Conservation (phyloP, 495 filamentous ascomycete species). For the Hyphodiscus hymeniophilus region DNA sequence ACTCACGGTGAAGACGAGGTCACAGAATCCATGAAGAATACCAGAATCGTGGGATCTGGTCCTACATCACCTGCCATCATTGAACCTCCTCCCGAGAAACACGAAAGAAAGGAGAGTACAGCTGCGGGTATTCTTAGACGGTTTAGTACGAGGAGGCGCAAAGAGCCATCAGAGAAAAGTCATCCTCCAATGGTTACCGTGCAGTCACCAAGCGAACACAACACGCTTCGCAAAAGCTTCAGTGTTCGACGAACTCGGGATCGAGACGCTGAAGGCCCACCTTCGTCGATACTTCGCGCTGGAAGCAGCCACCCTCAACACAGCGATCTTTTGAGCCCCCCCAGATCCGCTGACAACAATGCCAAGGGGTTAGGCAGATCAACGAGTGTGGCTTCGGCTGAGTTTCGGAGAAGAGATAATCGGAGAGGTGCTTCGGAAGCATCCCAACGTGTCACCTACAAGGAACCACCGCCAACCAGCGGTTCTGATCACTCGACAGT, state of each 20-base stretch:
- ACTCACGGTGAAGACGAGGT: constrained; percentile 96
- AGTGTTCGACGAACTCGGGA: constrained; percentile 63
- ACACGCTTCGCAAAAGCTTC: constrained; percentile 67
- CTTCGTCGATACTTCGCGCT: constrained; percentile 45
- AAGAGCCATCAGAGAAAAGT: constrained; percentile 50
- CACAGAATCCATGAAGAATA: constrained; percentile 63
- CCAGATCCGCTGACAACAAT: constrained; percentile 47
- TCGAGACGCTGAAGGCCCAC: constrained; percentile 42
- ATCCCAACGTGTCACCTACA: constrained; percentile 34
- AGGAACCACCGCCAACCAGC: constrained; percentile 62
- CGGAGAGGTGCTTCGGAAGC: constrained; percentile 48
- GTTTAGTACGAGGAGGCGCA: constrained; percentile 75
- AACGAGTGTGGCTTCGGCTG: constrained; percentile 79
- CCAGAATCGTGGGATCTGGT: constrained; percentile 44
- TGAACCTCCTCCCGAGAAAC: constrained; percentile 48
- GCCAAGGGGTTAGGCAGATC: constrained; percentile 66
- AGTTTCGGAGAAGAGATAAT: constrained; percentile 58
- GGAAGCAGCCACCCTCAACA: constrained; percentile 63
- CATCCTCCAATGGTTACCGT: constrained; percentile 63
- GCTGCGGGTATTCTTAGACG: constrained; percentile 80
- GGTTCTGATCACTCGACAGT: constrained; percentile 63
- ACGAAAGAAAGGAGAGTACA: constrained; percentile 75
- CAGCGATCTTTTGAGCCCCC: constrained; percentile 64
- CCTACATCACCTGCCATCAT: constrained; percentile 47
- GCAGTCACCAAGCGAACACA: constrained; percentile 60